phyloP scores from a whole-genome alignment of 441 rosid genomes.

The Bocquillonia castaneifolia region DNA sequence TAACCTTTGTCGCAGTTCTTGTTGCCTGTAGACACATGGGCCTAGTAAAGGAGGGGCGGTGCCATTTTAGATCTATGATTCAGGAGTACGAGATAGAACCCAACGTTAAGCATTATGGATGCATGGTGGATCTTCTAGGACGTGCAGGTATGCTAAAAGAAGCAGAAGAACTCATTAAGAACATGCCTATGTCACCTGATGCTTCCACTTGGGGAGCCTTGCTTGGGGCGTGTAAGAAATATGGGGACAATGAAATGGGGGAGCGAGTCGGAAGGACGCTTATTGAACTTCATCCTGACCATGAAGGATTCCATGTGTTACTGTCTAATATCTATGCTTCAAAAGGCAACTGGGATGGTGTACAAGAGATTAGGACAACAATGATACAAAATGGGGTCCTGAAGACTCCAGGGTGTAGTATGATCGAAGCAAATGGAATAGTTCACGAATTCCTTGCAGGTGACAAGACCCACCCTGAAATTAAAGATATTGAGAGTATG shows the following conservation, averaged over 20 bases:
- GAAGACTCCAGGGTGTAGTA: constrained; percentile 58
- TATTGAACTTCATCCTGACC: constrained; percentile 49
- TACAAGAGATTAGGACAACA: constrained; percentile 39
- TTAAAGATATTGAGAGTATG: constrained; percentile 35
- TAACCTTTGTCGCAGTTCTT: constrained; percentile 52
- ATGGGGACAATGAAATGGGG: constrained; percentile 44
- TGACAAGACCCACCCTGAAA: constrained; percentile 38
- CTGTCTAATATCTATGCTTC: constrained; percentile 59
- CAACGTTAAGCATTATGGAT: constrained; percentile 63
- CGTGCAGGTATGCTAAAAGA: constrained; percentile 58
- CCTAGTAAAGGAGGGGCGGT: constrained; percentile 45
- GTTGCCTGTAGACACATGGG: constrained; percentile 66
- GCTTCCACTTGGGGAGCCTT: constrained; percentile 68
- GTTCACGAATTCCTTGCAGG: constrained; percentile 49
- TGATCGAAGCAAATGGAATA: constrained; percentile 44
- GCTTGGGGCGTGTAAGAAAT: constrained; percentile 55
- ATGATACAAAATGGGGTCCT: constrained; percentile 47
- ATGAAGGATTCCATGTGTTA: constrained; percentile 53
- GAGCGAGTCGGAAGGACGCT: constrained; percentile 52
- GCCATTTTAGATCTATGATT: constrained; percentile 43
- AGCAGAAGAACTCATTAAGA: constrained; percentile 51
- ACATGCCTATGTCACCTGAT: constrained; percentile 58
- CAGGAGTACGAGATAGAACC: constrained; percentile 42
- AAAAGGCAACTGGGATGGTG: constrained; percentile 50
- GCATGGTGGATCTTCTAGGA: constrained; percentile 72